A percentile compares a stretch with the other conserved stretches of the same genome.
phyloP scores from a whole-genome alignment of 345 rosid genomes.

The Syzygium aromaticum region DNA sequence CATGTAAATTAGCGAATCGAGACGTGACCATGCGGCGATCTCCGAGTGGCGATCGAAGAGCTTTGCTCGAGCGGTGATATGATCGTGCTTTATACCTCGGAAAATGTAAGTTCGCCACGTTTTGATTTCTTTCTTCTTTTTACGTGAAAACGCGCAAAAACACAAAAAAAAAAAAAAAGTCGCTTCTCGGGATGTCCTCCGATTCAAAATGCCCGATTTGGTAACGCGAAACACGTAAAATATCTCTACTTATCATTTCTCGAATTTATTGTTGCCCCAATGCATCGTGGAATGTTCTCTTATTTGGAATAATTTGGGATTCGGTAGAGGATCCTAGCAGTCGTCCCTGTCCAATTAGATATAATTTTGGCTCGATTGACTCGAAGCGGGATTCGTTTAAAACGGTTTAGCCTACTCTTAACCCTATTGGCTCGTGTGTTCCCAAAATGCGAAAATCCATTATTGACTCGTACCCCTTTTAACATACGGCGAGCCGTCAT shows the following conservation, averaged over 20 bases:
- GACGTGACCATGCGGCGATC: background rate
- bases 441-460: background rate
- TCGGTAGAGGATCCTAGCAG: background rate
- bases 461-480: background rate
- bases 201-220: accelerated
- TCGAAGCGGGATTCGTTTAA: background rate
- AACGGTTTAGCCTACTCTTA: background rate
- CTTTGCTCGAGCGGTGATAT: too few relatives aligned
- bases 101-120: background rate
- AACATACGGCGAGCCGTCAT: accelerated
- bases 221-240: background rate
- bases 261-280: background rate
- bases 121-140: background rate
- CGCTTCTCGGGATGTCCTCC: background rate
- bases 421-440: background rate
- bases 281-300: background rate
- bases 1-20: too few relatives aligned
- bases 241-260: background rate
- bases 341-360: accelerated
- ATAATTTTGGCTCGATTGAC: background rate
- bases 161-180: background rate
- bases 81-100: too few relatives aligned
- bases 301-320: background rate
- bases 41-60: accelerated
- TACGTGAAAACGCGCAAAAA: background rate